These are phyloP conservation scores for Thelonectria olida DNA, from an alignment of 2,329 filamentous ascomycete genomes.

Conservation along the genomic window DNA sequence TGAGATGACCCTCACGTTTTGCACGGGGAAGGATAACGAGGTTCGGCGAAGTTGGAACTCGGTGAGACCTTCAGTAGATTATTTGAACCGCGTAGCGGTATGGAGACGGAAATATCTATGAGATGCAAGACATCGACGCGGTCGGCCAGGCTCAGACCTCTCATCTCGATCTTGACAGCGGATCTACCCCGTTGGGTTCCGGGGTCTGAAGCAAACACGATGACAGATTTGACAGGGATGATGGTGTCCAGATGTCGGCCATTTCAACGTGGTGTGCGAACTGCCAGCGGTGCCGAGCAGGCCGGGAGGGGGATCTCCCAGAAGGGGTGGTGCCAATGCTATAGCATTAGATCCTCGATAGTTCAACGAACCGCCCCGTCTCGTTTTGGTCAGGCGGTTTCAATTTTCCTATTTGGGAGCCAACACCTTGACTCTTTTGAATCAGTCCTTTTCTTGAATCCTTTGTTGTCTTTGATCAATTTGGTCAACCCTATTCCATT, in stretches of 20 bases:
- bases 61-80: background rate
- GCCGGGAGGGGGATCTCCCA: background rate
- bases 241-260: constrained; percentile 22
- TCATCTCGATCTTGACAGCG: constrained; percentile 32
- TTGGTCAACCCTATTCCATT: background rate
- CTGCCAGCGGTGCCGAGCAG: background rate
- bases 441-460: background rate
- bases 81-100: background rate
- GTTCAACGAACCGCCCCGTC: background rate
- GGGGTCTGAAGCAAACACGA: constrained; percentile 20
- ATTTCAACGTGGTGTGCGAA: constrained; percentile 14
- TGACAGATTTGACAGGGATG: constrained; percentile 32
- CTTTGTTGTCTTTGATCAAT: background rate
- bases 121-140: constrained; percentile 18
- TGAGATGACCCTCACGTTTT: constrained; percentile 29
- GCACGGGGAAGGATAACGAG: constrained; percentile 21
- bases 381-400: background rate
- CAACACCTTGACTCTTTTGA: background rate
- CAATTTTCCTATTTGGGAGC: background rate
- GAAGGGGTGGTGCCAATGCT: background rate
- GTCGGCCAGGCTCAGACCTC: constrained; percentile 29
- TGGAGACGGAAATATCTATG: background rate
- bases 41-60: constrained; percentile 13
- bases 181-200: constrained; percentile 36
- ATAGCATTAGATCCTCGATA: background rate